Evolutionary conservation across 352 stramenopile species (phyloP), one percentile per base, ranked within the genome.

Genomic region (Globisporangium heterothallicum): DNA sequence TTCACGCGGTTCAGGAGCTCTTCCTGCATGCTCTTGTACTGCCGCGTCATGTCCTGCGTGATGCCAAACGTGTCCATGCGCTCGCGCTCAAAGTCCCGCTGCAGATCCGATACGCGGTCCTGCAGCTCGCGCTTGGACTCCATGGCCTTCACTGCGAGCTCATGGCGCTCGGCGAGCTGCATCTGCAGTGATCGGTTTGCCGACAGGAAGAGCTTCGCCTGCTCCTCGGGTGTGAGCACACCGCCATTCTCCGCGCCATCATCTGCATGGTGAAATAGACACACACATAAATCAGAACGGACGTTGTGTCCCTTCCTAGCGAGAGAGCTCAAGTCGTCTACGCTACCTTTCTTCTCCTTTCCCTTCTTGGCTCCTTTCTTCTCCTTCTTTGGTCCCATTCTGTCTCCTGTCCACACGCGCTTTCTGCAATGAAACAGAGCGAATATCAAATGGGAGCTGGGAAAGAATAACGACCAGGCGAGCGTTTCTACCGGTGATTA

Each of bases 1-100:
- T 89, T 90, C 56, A 93, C 78, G 14, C 87, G 79, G 38, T 95
- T 91, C 4, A 96, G 67, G 25, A 97, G 66, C 55, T 96, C 84
- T 42, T 96, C 87, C 58, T 98, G 90, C 92, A 98, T 98, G 53
- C 88, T 94, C 69, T 98, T 98, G 72, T 98, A 98, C 74, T 98
- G 93, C 8, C 95, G 76, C 44, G 93, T 98, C 92, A 98, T 98
- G 61, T 97, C 91, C 46, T 91, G 74, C 30, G 86, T 97, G 50
- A 98, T 97, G 18, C 94, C 93, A 38, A 95, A 94, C 12, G 86
- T 96, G 51, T 96, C 77, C 69, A 69, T 63, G 8, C 88, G 72
- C 62, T 96, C 88, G 18, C 73, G 65, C 44, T 97, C 83, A 63
- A 97, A 94, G 56, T 92, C 86, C 21, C 71, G 68, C 53, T 95